phyloP scores from a whole-genome alignment of 2,329 filamentous ascomycete genomes.

The Botryotinia calthae region DNA sequence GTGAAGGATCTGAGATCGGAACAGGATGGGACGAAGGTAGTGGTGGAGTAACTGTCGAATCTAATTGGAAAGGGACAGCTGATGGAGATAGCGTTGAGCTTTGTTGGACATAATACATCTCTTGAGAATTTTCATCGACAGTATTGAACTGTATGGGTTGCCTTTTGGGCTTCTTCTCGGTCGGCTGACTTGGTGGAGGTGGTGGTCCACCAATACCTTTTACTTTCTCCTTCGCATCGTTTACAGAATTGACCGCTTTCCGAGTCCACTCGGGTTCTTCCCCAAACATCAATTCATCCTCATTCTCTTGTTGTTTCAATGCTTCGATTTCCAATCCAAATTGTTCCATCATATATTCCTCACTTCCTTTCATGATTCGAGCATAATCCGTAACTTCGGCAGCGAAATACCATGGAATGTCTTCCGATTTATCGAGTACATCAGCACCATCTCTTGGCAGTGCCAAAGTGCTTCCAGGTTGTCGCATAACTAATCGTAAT shows the following conservation, averaged over 20 bases:
- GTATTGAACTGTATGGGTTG: slow-evolving; percentile 50
- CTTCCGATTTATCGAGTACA: slow-evolving; percentile 63
- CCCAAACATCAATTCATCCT: slow-evolving; percentile 88
- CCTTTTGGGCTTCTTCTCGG: slow-evolving; percentile 47
- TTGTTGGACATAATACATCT: slow-evolving; percentile 52
- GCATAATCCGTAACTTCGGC: slow-evolving; percentile 94
- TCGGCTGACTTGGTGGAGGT: slow-evolving; percentile 49
- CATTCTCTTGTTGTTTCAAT: slow-evolving; percentile 72
- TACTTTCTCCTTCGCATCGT: slow-evolving; percentile 72
- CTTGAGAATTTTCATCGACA: slow-evolving; percentile 45
- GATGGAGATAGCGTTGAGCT: slow-evolving; percentile 27
- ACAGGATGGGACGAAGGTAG: background rate
- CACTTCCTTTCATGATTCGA: slow-evolving; percentile 89
- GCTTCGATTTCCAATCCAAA: slow-evolving; percentile 76
- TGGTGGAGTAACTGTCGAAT: background rate
- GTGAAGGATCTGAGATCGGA: background rate
- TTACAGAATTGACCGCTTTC: slow-evolving; percentile 74
- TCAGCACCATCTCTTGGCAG: slow-evolving; percentile 79
- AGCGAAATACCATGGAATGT: slow-evolving; percentile 92
- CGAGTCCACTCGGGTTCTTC: slow-evolving; percentile 92
- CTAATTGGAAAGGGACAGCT: background rate
- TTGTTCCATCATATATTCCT: slow-evolving; percentile 80
- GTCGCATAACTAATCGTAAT: slow-evolving; percentile 78
- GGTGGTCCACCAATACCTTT: slow-evolving; percentile 66
- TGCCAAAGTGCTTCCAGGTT: slow-evolving; percentile 78